Evolutionary conservation across 2,329 filamentous ascomycete genomes (phyloP), one percentile per base, ranked within the genome.

Genomic region (Penicillium paneum): DNA sequence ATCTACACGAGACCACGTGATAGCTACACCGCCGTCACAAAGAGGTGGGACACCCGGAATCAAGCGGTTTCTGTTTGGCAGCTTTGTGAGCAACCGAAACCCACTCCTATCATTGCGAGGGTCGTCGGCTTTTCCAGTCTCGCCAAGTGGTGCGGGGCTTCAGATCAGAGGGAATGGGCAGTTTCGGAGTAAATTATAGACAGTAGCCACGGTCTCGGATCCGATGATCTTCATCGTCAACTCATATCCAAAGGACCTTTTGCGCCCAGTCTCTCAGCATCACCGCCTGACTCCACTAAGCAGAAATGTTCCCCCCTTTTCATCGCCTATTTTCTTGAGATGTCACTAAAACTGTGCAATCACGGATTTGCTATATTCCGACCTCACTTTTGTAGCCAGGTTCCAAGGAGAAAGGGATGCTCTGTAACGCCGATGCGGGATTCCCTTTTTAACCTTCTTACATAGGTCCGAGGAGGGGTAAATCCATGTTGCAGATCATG

Each of bases 401-500:
- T 60, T 58, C 39, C 41, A 47, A 48, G 28, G 42, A 56, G 31
- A 24, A 35, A 44, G 26, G 58, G 59, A 64, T 64, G 56, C 49
- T 49, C 52, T 61, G 52, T 53, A 49, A 59, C 46, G 49, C 26
- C 26, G 29, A 46, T 41, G 32, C 55, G 40, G 38, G 21, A 44
- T 46, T 38, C 31, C 36, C 49, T 47, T 58, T 53, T 31, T 49
- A 36, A 49, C 36, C 47, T 50, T 58, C 59, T 61, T 60, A 63
- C 56, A 54, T 58, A 57, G 61, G 48, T 62, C 56, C 59, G 56
- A 63, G 60, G 63, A 64, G 61, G 61, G 61, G 63, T 64, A 65
- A 61, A 61, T 52, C 55, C 55, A 60, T 54, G 50, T 49, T 56
- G 63, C 58, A 65, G 56, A 65, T 65, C 61, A 63, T 63, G 60